Evolutionary conservation across 768 basidiomycete genomes (phyloP), one percentile per base, ranked within the genome.

Genomic region (Boletus rex-veris): DNA sequence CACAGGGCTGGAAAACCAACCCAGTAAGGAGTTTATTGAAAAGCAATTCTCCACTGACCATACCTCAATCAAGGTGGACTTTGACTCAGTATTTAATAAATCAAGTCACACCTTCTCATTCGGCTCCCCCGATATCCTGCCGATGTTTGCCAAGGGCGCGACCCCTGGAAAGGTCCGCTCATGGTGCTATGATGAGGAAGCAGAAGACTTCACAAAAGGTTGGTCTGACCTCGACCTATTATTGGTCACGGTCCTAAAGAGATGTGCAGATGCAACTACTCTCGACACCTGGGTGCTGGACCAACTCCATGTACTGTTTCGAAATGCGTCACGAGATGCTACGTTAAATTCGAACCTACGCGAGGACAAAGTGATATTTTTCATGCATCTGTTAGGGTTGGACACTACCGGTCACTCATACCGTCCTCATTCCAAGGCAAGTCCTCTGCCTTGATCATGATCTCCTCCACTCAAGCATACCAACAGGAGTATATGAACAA

Each of bases 371-470:
- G 80, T 83, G 1, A 77, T 93, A 16, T 88, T 93, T 66, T 93
- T 94, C 66, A 71, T 93, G 5, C 92, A 94, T 67, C 77, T 94
- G 3, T 76, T 93, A 0, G 92, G 92, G 0, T 67, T 93, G 30
- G 92, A 94, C 66, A 92, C 88, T 4, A 92, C 92, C 0, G 92
- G 92, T 0, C 92, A 94, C 60, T 84, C 90, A 1, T 92, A 92
- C 63, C 73, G 91, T 43, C 92, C 92, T 21, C 85, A 87, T 69
- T 93, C 91, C 2, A 73, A 78, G 71, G 88, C 87, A 61, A 33
- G 55, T 45, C 6, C n/a, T 39, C n/a, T 16, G 7, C n/a, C 14
- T 12, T 15, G 12, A 12, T 16, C 7, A 11, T 53, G 15, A 5
- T 45, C 50, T 36, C n/a, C 42, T 7, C 24, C 4, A 15, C 28